Conservation (phyloP, 129 eudicot genomes). For the Saposhnikovia divaricata region DNA sequence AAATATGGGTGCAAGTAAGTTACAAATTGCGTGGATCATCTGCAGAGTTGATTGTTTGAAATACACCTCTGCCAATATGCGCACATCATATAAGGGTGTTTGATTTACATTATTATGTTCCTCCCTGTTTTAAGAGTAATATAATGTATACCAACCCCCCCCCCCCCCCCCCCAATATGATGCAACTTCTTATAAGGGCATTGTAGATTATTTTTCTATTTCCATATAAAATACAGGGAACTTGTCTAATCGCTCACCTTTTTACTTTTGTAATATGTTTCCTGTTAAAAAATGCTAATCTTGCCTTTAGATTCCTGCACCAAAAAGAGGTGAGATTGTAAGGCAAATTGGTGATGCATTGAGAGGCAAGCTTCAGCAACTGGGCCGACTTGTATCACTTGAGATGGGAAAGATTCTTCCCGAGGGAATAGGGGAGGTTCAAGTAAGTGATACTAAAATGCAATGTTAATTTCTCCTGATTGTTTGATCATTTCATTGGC, state of each 20-base stretch:
- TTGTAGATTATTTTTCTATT: not conserved
- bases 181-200: not conserved
- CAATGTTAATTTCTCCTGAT: not conserved
- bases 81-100: no score
- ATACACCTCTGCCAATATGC: not conserved
- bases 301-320: constrained; percentile 71
- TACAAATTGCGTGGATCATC: constrained; percentile 2
- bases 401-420: constrained; percentile 98
- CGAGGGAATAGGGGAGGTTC: constrained; percentile 99
- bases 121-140: not conserved
- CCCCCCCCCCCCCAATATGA: not conserved
- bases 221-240: not conserved
- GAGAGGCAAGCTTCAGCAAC: constrained; percentile 69
- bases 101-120: not conserved
- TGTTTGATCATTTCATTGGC: not conserved
- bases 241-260: not conserved
- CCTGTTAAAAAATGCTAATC: constrained; percentile 5
- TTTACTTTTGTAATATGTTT: not conserved
- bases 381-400: constrained; percentile 88
- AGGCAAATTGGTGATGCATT: constrained; percentile 96
- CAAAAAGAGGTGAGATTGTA: constrained; percentile 92
- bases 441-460: constrained; percentile 38
- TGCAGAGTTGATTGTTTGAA: not conserved
- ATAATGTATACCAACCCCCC: not conserved
- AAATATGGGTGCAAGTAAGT: constrained; percentile 85